Conservation (phyloP, 2,329 filamentous ascomycete genomes). For the Plectosphaerella cucumerina region DNA sequence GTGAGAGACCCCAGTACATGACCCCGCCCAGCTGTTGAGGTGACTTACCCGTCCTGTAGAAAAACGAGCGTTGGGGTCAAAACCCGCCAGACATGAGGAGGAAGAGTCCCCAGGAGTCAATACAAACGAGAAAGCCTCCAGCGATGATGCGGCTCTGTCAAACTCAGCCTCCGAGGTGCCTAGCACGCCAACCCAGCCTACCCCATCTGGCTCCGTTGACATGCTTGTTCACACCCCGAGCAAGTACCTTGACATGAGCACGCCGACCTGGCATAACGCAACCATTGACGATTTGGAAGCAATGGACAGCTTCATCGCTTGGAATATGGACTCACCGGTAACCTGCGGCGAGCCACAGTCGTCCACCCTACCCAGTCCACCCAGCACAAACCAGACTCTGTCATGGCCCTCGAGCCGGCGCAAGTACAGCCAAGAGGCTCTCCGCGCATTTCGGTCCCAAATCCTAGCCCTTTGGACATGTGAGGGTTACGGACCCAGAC, state of each 20-base stretch:
- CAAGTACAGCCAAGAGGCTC: background rate
- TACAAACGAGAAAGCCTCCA: no score
- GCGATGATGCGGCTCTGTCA: no score
- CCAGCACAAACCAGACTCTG: background rate
- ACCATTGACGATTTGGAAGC: no score
- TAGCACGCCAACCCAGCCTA: background rate
- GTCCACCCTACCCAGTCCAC: background rate
- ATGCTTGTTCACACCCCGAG: background rate
- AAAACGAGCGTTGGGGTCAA: background rate
- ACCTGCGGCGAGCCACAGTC: background rate
- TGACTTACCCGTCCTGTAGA: background rate
- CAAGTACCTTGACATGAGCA: no score
- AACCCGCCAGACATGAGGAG: background rate
- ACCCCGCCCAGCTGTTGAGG: background rate
- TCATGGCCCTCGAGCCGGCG: no score
- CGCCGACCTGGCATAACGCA: no score
- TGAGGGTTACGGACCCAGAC: background rate
- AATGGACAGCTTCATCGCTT: no score
- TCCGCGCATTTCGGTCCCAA: background rate
- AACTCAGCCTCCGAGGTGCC: background rate
- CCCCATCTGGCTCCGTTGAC: background rate
- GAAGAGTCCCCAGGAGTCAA: background rate
- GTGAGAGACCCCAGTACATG: no score
- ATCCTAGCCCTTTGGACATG: background rate
- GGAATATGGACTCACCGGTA: no score